A percentile compares a stretch with the other conserved stretches of the same genome.
These are phyloP conservation scores for Quillaja saponaria DNA, from an alignment of 306 rosid species.

Conservation along the genomic window DNA sequence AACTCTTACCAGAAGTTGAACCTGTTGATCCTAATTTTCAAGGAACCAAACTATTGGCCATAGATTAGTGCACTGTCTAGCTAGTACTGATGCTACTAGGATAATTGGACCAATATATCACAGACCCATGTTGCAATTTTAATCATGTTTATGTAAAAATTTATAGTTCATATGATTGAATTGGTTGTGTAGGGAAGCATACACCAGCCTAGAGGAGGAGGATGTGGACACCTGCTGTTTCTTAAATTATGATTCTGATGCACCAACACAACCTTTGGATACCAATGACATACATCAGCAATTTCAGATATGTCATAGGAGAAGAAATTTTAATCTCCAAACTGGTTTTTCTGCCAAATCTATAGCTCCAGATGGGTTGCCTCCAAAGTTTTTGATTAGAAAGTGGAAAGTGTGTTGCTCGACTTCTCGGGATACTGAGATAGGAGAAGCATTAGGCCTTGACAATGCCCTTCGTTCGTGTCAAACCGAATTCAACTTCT, in stretches of 20 bases:
- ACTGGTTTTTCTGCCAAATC: slow-evolving; percentile 59
- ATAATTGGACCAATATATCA: no score
- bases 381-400: slow-evolving; percentile 50
- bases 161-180: no score
- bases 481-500: slow-evolving; percentile 39
- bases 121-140: no score
- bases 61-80: no score
- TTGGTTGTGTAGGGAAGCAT: slow-evolving; percentile 48
- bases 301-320: slow-evolving; percentile 45
- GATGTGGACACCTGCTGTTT: slow-evolving; percentile 47
- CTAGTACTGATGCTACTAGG: no score
- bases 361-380: slow-evolving; percentile 43
- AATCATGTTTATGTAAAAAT: no score
- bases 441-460: slow-evolving; percentile 56
- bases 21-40: no score
- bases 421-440: slow-evolving; percentile 27
- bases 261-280: slow-evolving; percentile 34
- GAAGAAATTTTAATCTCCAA: slow-evolving; percentile 35
- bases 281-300: slow-evolving; percentile 36
- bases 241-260: slow-evolving; percentile 32
- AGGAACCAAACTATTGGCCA: no score
- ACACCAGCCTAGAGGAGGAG: slow-evolving; percentile 42
- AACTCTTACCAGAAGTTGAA: no score
- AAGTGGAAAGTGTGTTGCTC: slow-evolving; percentile 47
- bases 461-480: slow-evolving; percentile 37